phyloP scores from a whole-genome alignment of 257 asterid genomes.

The Nemophila menziesii region DNA sequence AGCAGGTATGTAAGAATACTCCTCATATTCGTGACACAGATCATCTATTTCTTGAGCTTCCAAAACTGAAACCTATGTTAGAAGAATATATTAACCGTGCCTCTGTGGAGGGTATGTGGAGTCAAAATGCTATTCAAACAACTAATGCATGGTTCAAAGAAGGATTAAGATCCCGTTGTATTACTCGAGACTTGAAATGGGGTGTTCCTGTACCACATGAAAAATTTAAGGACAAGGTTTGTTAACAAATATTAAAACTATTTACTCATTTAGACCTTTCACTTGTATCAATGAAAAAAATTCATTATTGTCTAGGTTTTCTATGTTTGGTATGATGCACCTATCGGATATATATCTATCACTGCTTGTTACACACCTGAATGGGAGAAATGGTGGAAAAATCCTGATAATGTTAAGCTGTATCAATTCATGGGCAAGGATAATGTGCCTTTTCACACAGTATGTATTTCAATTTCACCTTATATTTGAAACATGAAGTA shows the following conservation, averaged over 20 bases:
- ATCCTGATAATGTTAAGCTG: slow-evolving; percentile 89
- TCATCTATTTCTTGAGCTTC: slow-evolving; percentile 90
- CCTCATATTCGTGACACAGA: slow-evolving; percentile 66
- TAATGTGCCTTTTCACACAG: slow-evolving; percentile 95
- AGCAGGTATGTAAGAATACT: slow-evolving; percentile 52
- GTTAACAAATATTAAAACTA: slow-evolving; percentile 1
- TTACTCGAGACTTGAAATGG: slow-evolving; percentile 94
- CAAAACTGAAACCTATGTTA: slow-evolving; percentile 60
- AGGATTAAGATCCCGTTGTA: slow-evolving; percentile 73
- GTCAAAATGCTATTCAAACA: slow-evolving; percentile 81
- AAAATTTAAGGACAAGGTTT: slow-evolving; percentile 73
- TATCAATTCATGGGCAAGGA: slow-evolving; percentile 99
- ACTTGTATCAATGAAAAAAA: neutral
- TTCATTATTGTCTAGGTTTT: slow-evolving; percentile 52
- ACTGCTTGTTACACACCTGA: slow-evolving; percentile 86
- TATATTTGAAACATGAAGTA: neutral
- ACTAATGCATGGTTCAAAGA: slow-evolving; percentile 84
- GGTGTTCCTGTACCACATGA: slow-evolving; percentile 97
- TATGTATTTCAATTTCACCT: slow-evolving; percentile 22
- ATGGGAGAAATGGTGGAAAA: slow-evolving; percentile 99
- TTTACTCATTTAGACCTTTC: neutral
- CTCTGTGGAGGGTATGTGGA: slow-evolving; percentile 91
- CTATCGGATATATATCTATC: slow-evolving; percentile 91
- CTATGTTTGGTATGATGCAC: slow-evolving; percentile 98
- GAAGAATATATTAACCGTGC: slow-evolving; percentile 44